These are phyloP conservation scores for Cystobasidium pallidum DNA, from an alignment of 1,284 basidiomycete species.

Conservation along the genomic window DNA sequence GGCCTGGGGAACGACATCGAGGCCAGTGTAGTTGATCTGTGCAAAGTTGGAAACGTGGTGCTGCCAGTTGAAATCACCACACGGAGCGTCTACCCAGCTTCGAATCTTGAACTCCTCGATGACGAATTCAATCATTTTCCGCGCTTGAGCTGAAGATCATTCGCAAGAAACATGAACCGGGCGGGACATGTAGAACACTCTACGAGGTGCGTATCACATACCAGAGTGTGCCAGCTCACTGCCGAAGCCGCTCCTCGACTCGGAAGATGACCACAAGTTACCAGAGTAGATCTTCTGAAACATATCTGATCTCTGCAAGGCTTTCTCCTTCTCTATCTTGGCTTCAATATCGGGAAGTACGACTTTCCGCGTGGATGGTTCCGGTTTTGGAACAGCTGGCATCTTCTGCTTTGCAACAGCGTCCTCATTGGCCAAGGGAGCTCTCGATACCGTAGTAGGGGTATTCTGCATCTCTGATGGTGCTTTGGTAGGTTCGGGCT, in stretches of 20 bases:
- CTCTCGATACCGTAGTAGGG: neutral
- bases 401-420: neutral
- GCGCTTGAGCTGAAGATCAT: neutral
- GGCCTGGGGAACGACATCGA: conserved; percentile 10
- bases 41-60: conserved; percentile 1
- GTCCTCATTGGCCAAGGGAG: neutral
- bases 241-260: neutral
- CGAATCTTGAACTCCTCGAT: conserved; percentile 4
- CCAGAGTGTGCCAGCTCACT: neutral
- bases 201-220: too few relatives aligned
- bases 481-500: neutral
- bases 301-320: neutral
- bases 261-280: neutral
- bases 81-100: conserved; percentile 10
- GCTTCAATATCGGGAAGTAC: neutral
- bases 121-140: conserved; percentile 1
- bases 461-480: neutral
- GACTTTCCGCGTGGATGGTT: neutral
- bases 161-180: neutral
- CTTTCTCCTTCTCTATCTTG: neutral
- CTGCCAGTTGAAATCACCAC: conserved; percentile 23
- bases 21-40: conserved; percentile 19
- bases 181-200: too few relatives aligned
- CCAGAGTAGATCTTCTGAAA: neutral
- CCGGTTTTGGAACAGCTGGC: too few relatives aligned